phyloP scores from a whole-genome alignment of 2,329 filamentous ascomycete species.

The Colletotrichum paranaense region DNA sequence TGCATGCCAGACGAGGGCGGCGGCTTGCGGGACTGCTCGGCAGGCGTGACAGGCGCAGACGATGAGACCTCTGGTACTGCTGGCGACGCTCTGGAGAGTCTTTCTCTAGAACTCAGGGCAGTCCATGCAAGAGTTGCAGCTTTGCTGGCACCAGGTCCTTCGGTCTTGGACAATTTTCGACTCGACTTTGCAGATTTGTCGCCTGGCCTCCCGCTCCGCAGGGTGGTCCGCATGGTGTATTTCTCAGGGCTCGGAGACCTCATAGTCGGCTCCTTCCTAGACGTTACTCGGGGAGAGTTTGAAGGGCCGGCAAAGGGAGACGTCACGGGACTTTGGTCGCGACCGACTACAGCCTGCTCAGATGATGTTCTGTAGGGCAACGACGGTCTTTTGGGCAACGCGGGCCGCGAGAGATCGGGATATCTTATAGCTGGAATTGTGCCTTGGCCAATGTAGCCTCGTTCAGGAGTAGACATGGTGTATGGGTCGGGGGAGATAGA shows the following conservation, averaged over 20 bases:
- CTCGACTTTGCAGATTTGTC: constrained; percentile 54
- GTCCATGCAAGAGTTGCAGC: constrained; percentile 74
- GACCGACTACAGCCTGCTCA: constrained; percentile 55
- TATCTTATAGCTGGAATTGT: constrained; percentile 86
- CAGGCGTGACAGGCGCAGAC: constrained; percentile 40
- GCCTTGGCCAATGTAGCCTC: constrained; percentile 80
- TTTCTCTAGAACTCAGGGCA: constrained; percentile 55
- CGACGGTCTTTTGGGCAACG: constrained; percentile 67
- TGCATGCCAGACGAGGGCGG: constrained; percentile 47
- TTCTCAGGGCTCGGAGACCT: constrained; percentile 70
- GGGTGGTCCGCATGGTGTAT: constrained; percentile 70
- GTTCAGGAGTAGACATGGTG: constrained; percentile 38
- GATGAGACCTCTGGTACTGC: constrained; percentile 39
- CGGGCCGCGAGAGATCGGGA: constrained; percentile 80
- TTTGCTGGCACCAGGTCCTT: constrained; percentile 68
- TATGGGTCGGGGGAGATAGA: not conserved
- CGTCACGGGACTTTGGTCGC: constrained; percentile 37
- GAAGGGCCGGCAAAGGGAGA: constrained; percentile 39
- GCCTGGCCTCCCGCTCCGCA: constrained; percentile 60
- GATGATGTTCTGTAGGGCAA: constrained; percentile 65
- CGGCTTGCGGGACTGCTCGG: constrained; percentile 47
- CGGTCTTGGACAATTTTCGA: constrained; percentile 54
- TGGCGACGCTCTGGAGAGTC: constrained; percentile 41
- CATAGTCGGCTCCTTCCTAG: constrained; percentile 50
- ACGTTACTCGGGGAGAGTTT: constrained; percentile 46